Percentiles rank a stretch among this genome's conserved stretches.
These are phyloP conservation scores for Fusarium brachygibbosum DNA, from an alignment of 2,329 filamentous ascomycete species.

Conservation along the genomic window DNA sequence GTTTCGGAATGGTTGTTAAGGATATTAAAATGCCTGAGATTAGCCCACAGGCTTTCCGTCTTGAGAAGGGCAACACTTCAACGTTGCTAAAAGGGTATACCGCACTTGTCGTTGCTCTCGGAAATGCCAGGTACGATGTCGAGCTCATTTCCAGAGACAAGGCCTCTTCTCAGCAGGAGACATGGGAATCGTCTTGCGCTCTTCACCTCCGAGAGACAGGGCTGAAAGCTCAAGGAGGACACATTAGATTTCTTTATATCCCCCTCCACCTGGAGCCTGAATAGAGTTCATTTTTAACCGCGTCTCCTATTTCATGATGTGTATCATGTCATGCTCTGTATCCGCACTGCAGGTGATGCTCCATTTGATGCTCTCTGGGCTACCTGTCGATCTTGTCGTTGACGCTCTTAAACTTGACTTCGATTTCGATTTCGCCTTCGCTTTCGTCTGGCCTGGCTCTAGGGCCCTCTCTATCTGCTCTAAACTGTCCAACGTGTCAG, in stretches of 20 bases:
- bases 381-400: slow-evolving; percentile 24
- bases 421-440: slow-evolving; percentile 26
- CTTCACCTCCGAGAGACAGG: slow-evolving; percentile 47
- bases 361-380: slow-evolving; percentile 32
- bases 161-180: slow-evolving; percentile 39
- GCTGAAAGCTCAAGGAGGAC: slow-evolving; percentile 43
- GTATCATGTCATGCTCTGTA: slow-evolving; percentile 48
- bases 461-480: slow-evolving; percentile 47
- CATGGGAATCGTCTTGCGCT: slow-evolving; percentile 42
- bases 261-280: slow-evolving; percentile 45
- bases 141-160: slow-evolving; percentile 46
- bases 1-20: slow-evolving; percentile 44
- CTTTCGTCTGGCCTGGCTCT: slow-evolving; percentile 36
- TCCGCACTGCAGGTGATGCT: slow-evolving; percentile 24
- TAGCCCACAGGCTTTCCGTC: slow-evolving; percentile 46
- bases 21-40: slow-evolving; percentile 45
- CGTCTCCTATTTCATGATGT: slow-evolving; percentile 46
- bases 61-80: slow-evolving; percentile 48
- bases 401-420: slow-evolving; percentile 25
- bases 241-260: slow-evolving; percentile 48
- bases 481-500: slow-evolving; percentile 37
- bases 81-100: slow-evolving; percentile 47
- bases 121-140: slow-evolving; percentile 46
- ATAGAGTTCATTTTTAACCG: slow-evolving; percentile 19
- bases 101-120: slow-evolving; percentile 45